Evolutionary conservation across 192 early-diverging fungal genomes (phyloP), one percentile per base, ranked within the genome.

Genomic region (Coemansia sp.): DNA sequence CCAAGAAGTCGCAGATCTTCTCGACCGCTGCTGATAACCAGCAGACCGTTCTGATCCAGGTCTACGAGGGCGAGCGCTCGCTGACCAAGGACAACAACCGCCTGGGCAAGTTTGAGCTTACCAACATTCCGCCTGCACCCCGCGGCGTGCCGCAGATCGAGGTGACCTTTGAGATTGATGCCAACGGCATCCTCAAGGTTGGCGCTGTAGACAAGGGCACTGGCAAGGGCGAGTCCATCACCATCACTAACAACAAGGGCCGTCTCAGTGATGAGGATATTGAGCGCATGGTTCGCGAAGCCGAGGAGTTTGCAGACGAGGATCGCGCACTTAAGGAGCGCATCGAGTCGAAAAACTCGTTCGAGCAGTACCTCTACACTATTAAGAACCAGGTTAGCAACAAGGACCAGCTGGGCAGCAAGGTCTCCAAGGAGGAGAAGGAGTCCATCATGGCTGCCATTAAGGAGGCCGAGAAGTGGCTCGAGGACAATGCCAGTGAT

Each of bases 1-100:
- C 94, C 83, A 98, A 95, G 88, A 96, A 95, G 88, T 92, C 94
- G 62, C 94, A 98, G 83, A 95, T 96, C 77, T 96, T 96, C 90
- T 94, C 93, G 55, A 96, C 96, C 52, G 93, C 93, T 64, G 91
- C 89, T 54, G 94, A 98, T 85, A 98, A 98, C 88, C 96, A 98
- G 83, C 90, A 91, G 68, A 88, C 89, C 41, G 96, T 98, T 56
- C 85, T 94, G 65, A 98, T 98, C 81, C 94, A 95, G 83, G 93
- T 98, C 59, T 98, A 86, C 72, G 94, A 98, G 85, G 96, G 96
- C 81, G 96, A 96, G 83, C 90, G 94, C 66, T 85, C 92, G 63
- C 83, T 96, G 79, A 96, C 94, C 85, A 98, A 96, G 90, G 91
- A 98, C 85, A 98, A 98, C 92, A 94, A 98, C 86, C 82, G 90